Conservation (phyloP, 805 yeast species). For the Kazachstania psychrophila region DNA sequence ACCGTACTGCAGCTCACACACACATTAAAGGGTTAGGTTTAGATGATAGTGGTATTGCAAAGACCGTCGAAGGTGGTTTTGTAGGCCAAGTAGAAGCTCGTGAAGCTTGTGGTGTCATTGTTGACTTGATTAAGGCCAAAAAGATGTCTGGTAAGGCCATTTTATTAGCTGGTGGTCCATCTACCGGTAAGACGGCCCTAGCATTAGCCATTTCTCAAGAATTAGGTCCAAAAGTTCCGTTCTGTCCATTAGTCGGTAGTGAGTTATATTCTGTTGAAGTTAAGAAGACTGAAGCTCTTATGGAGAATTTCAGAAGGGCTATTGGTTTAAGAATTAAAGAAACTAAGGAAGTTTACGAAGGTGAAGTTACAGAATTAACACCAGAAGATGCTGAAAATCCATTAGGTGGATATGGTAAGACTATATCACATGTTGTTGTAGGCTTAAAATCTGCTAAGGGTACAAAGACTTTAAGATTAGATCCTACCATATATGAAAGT, state of each 20-base stretch:
- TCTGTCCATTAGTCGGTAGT: slow-evolving; percentile 92
- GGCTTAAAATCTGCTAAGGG: slow-evolving; percentile 91
- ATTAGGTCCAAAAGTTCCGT: slow-evolving; percentile 94
- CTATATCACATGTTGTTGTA: slow-evolving; percentile 86
- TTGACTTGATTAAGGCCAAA: slow-evolving; percentile 84
- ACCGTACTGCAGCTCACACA: slow-evolving; percentile 89
- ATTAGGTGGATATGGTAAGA: slow-evolving; percentile 94
- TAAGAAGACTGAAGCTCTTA: slow-evolving; percentile 89
- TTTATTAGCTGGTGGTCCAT: slow-evolving; percentile 93
- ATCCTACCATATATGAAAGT: slow-evolving; percentile 86
- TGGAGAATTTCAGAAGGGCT: slow-evolving; percentile 94
- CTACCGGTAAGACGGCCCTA: slow-evolving; percentile 96
- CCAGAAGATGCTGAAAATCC: slow-evolving; percentile 97
- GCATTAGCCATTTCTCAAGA: slow-evolving; percentile 95
- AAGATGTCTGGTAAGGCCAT: slow-evolving; percentile 96
- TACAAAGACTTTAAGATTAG: slow-evolving; percentile 79
- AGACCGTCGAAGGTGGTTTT: slow-evolving; percentile 77
- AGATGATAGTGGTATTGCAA: slow-evolving; percentile 82
- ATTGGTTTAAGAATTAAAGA: slow-evolving; percentile 94
- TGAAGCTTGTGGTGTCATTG: slow-evolving; percentile 91
- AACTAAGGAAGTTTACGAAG: slow-evolving; percentile 95
- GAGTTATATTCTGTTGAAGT: slow-evolving; percentile 94
- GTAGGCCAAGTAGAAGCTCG: slow-evolving; percentile 65
- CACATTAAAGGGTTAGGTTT: slow-evolving; percentile 92
- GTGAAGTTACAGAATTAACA: slow-evolving; percentile 91